Evolutionary conservation across 441 rosid species (phyloP), one percentile per base, ranked within the genome.

Genomic region (Brassica hybrid): DNA sequence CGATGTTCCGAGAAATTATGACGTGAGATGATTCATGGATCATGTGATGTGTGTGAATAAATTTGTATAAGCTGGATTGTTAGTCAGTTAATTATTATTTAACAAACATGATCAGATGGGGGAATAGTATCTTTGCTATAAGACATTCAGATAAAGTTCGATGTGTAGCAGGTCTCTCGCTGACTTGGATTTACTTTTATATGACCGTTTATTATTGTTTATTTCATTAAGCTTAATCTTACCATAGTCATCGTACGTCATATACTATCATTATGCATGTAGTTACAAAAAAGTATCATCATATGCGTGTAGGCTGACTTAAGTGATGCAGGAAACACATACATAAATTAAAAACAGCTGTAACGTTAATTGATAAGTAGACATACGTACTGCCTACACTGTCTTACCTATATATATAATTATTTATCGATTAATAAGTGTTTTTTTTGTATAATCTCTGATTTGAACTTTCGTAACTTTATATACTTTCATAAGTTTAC

Each of bases 111-210:
- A 74, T 79, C 56, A 73, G 58, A 81, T 67, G 79, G 67, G 64
- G 69, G 84, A 81, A 83, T 76, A 79, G 85, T 89, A 86, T 88
- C 59, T 54, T 83, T 68, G 80, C 83, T 88, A 88, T 59, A 82
- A 68, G 89, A 87, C 90, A 88, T 74, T 79, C 69, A 74, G 69
- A 77, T 75, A 71, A 69, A 57, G 85, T 68, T 86, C 45, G 77
- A 78, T 78, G 7, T 41, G 54, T 79, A 54, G 78, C 81, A 81
- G 84, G 81, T 78, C 65, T 69, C 76, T 58, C 76, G 41, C 73
- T 77, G 75, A 72, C 85, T 88, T 91, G 86, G 87, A 88, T 88
- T 88, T 76, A 80, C 73, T 56, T 73, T 6, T 21, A 60, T 67
- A 59, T 72, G 52, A 30, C 21, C 74, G 3, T 78, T 50, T 61